Percentiles rank a stretch among this genome's conserved stretches.
phyloP scores from a whole-genome alignment of 225 moss, liverwort and hornwort species.

The Antitrichia curtipendula region DNA sequence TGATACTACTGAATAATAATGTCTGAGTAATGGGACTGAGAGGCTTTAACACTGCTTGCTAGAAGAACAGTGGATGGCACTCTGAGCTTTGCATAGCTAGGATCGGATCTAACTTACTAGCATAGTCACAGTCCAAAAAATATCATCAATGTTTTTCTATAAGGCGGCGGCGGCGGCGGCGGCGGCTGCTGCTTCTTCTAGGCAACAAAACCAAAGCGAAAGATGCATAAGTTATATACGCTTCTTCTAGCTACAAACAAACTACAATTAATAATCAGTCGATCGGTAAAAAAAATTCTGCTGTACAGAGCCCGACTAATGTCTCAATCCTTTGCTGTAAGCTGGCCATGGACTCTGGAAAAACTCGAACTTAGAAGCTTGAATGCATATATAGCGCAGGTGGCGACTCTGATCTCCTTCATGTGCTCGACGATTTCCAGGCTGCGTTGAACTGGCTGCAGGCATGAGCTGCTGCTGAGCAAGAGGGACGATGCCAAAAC shows the following conservation, averaged over 20 bases:
- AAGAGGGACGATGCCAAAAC: background rate
- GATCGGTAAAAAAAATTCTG: background rate
- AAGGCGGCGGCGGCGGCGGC: background rate
- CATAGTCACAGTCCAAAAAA: slow-evolving; percentile 15
- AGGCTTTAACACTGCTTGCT: background rate
- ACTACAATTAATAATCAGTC: background rate
- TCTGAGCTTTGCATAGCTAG: background rate
- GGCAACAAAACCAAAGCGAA: background rate
- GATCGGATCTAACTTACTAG: background rate
- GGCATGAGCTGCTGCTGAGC: background rate
- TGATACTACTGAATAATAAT: background rate
- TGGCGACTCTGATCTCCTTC: background rate
- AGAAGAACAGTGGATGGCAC: background rate
- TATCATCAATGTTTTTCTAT: background rate
- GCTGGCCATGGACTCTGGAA: background rate
- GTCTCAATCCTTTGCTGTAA: background rate
- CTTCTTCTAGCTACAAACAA: background rate
- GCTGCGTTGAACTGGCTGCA: background rate
- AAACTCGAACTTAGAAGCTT: background rate
- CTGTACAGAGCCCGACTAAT: slow-evolving; percentile 12
- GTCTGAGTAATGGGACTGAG: slow-evolving; percentile 4
- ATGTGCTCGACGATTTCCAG: background rate
- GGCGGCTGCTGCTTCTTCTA: background rate
- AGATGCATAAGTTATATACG: background rate
- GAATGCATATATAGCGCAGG: background rate